Percentiles rank a stretch among this genome's conserved stretches.
Evolutionary conservation across 2,329 filamentous ascomycete species (phyloP).

Genomic region (Pseudocercospora eumusae): DNA sequence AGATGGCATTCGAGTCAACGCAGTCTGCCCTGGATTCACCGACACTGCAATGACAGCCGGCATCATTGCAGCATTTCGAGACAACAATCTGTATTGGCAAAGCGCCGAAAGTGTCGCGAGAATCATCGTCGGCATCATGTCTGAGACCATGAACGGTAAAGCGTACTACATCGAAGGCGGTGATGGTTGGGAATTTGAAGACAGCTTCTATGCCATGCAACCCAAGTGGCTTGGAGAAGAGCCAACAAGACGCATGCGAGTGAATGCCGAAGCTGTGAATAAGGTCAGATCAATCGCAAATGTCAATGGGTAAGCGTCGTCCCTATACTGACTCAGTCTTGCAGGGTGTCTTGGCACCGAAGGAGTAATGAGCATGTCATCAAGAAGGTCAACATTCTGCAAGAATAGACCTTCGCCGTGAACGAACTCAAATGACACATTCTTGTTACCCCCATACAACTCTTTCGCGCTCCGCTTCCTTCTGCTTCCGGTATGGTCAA

Average conservation of each 20-base stretch:
- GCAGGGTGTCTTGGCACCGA: not conserved
- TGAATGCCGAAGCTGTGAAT: conserved; percentile 29
- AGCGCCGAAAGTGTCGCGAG: conserved; percentile 29
- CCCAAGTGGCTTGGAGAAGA: conserved; percentile 48
- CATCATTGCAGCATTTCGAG: conserved; percentile 25
- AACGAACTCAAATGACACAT: conserved; percentile 4
- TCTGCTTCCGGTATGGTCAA: not conserved
- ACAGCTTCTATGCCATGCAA: conserved; percentile 45
- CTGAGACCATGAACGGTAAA: conserved; percentile 43
- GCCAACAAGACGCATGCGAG: conserved; percentile 32
- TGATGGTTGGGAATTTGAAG: conserved; percentile 50
- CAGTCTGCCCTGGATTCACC: conserved; percentile 48
- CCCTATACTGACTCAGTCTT: not conserved
- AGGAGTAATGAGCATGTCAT: conserved; percentile 1
- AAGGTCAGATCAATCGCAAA: conserved; percentile 16
- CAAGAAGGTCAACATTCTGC: not conserved
- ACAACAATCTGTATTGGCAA: conserved; percentile 27
- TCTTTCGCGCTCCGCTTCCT: conserved; percentile 1
- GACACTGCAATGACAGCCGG: conserved; percentile 40
- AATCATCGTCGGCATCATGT: conserved; percentile 36
- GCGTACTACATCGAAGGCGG: conserved; percentile 49
- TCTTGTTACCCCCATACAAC: conserved; percentile 3
- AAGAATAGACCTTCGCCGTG: not conserved
- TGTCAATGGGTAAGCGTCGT: not conserved
- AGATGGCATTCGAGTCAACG: conserved; percentile 44